Conservation (phyloP, 139 green algal species). For the Closterium sp. region DNA sequence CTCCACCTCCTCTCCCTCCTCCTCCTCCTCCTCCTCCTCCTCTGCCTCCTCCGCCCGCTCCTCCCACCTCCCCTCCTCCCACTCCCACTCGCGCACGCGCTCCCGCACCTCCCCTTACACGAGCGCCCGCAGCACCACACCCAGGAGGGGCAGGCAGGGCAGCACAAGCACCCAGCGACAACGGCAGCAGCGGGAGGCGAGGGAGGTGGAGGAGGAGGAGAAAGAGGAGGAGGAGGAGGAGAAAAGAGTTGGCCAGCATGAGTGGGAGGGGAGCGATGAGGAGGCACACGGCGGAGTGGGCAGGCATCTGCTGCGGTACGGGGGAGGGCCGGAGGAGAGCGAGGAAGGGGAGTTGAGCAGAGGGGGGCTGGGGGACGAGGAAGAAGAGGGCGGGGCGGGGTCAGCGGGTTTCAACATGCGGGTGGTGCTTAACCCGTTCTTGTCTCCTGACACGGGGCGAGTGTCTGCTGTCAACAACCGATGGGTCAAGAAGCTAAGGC, state of each 20-base stretch:
- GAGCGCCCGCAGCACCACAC: not conserved
- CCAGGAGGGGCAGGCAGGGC: not conserved
- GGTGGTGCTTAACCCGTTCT: not conserved
- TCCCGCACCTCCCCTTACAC: not conserved
- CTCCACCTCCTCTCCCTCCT: not conserved
- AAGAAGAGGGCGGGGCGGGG: not conserved
- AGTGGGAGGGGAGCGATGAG: no score
- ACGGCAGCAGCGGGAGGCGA: not conserved
- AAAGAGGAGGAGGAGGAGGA: no score
- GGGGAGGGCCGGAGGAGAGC: not conserved
- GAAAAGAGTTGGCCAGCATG: no score
- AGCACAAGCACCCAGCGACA: not conserved
- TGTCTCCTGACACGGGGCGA: not conserved
- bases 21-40: no score
- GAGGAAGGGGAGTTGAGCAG: not conserved
- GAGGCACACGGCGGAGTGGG: not conserved
- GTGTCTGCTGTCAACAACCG: not conserved
- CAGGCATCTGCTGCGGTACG: not conserved
- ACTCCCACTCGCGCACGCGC: not conserved
- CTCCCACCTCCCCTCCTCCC: not conserved
- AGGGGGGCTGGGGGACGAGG: not conserved
- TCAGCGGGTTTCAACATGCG: slow-evolving; percentile 5
- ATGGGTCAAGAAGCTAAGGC: slow-evolving; percentile 12
- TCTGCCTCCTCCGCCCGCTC: not conserved
- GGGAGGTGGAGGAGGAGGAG: not conserved